Conservation (phyloP, 1,284 basidiomycete genomes). For the Peniophora sp. region DNA sequence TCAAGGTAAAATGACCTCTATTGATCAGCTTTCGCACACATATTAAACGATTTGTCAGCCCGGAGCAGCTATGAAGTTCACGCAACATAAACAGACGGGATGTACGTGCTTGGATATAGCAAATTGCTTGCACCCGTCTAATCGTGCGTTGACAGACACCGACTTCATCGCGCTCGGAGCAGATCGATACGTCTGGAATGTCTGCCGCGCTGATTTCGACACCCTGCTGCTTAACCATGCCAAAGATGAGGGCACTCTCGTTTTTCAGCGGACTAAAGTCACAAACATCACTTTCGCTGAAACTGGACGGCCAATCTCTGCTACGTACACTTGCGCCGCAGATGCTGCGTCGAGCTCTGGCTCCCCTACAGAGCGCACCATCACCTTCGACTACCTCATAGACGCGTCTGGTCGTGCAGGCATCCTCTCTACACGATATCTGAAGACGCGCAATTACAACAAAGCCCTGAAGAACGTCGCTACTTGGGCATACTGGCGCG, state of each 20-base stretch:
- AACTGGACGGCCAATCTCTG: slow-evolving; percentile 8
- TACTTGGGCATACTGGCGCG: slow-evolving; percentile 70
- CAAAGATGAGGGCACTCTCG: slow-evolving; percentile 20
- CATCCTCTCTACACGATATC: slow-evolving; percentile 55
- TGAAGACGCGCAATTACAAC: slow-evolving; percentile 64
- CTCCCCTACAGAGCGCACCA: slow-evolving; percentile 24
- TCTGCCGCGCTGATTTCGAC: slow-evolving; percentile 34
- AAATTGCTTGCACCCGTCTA: background rate
- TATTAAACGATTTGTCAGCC: slow-evolving; percentile 21
- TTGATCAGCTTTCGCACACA: background rate
- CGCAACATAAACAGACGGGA: slow-evolving; percentile 30
- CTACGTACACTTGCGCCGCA: slow-evolving; percentile 7
- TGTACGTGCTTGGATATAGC: slow-evolving; percentile 19
- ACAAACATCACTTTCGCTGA: slow-evolving; percentile 20
- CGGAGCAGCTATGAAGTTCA: slow-evolving; percentile 36
- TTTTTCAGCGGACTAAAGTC: slow-evolving; percentile 30
- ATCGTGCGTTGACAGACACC: slow-evolving; percentile 20
- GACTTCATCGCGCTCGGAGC: slow-evolving; percentile 32
- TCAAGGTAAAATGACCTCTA: slow-evolving; percentile 21
- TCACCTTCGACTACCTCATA: slow-evolving; percentile 57
- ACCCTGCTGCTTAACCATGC: slow-evolving; percentile 31
- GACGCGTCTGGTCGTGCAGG: slow-evolving; percentile 67
- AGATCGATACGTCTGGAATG: slow-evolving; percentile 30
- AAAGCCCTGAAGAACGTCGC: slow-evolving; percentile 65
- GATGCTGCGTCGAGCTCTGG: slow-evolving; percentile 6